Evolutionary conservation across 2,329 filamentous ascomycete genomes (phyloP).

Genomic region (Fusarium odoratissimum): DNA sequence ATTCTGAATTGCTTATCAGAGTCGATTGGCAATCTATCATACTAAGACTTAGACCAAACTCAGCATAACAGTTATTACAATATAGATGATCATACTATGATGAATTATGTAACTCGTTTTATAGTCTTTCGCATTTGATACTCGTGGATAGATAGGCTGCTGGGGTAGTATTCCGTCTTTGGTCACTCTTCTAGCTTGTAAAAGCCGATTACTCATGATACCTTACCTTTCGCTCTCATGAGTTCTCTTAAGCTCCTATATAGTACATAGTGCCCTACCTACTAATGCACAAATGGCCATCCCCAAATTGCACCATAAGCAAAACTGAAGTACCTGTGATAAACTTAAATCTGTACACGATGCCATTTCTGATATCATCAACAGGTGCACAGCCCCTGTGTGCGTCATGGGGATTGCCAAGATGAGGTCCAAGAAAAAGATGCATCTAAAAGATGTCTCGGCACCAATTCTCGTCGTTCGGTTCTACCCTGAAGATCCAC

Average conservation of each 20-base stretch:
- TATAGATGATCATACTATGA: neutral
- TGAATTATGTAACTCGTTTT: neutral
- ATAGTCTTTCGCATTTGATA: neutral
- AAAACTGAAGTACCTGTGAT: neutral
- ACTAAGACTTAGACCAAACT: neutral
- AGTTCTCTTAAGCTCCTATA: neutral
- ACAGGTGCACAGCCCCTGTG: neutral
- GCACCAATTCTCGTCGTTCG: constrained; percentile 2
- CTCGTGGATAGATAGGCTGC: neutral
- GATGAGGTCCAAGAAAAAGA: constrained; percentile 9
- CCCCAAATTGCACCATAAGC: neutral
- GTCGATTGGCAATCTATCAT: neutral
- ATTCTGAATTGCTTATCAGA: neutral
- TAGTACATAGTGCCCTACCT: neutral
- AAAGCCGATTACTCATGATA: constrained; percentile 3
- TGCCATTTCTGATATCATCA: constrained; percentile 1
- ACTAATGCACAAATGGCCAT: neutral
- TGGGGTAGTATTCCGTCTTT: neutral
- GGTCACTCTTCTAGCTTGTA: neutral
- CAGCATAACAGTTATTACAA: neutral
- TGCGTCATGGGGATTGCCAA: constrained; percentile 21
- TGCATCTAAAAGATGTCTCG: constrained; percentile 3
- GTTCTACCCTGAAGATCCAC: constrained; percentile 13
- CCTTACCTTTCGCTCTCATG: neutral
- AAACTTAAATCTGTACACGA: constrained; percentile 1